Percentiles rank a stretch among this genome's conserved stretches.
These are phyloP conservation scores for Tetrastigma voinierianum DNA, from an alignment of 164 flowering plant genomes.

Conservation along the genomic window DNA sequence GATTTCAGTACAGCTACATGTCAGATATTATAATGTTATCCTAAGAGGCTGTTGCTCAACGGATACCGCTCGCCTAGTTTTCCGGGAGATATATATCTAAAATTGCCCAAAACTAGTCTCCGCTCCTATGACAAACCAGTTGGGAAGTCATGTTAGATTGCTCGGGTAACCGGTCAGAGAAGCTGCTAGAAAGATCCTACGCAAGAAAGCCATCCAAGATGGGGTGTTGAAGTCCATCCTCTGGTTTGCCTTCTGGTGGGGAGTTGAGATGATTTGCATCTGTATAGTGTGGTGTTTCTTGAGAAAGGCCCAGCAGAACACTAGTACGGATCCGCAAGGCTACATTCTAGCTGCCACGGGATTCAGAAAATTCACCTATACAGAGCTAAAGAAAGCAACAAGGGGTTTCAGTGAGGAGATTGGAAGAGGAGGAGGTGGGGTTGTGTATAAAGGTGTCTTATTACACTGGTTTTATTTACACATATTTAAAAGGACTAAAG, in stretches of 20 bases:
- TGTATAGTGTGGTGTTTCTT: neutral
- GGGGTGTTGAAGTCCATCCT: neutral
- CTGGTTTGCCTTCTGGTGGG: neutral
- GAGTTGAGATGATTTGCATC: neutral
- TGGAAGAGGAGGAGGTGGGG: conserved; percentile 12
- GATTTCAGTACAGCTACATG: conserved; percentile 13
- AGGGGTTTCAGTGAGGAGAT: conserved; percentile 8
- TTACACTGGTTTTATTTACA: too few species aligned
- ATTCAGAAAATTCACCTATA: conserved; percentile 6
- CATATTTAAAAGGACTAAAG: too few species aligned
- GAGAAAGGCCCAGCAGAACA: neutral
- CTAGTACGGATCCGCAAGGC: neutral
- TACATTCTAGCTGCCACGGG: conserved; percentile 7
- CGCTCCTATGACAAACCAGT: too few species aligned
- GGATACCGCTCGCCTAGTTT: conserved; percentile 18
- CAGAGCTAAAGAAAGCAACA: conserved; percentile 10
- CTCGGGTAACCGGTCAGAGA: too few species aligned
- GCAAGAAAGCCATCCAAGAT: neutral
- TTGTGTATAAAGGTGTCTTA: neutral
- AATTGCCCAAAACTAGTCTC: neutral
- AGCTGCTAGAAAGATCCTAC: neutral
- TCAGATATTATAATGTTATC: conserved; percentile 13
- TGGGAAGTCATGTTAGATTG: neutral
- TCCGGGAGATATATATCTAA: conserved; percentile 2
- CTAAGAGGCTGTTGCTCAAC: conserved; percentile 17